phyloP scores from a whole-genome alignment of 2,329 filamentous ascomycete species.

The Mycosphaerella arachidis region DNA sequence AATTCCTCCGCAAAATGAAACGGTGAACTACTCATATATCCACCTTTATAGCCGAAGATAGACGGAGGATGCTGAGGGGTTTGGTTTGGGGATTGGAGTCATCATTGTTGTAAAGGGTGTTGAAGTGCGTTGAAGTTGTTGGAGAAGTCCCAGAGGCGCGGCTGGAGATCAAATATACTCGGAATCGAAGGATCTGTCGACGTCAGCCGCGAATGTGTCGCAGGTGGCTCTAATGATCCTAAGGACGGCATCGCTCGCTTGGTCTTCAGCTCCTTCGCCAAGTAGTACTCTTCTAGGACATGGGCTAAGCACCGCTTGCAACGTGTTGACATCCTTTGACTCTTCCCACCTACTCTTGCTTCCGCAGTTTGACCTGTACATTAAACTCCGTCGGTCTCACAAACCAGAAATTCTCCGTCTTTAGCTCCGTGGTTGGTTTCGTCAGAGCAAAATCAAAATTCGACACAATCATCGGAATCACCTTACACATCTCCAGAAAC shows the following conservation, averaged over 20 bases:
- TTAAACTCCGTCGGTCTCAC: conserved; percentile 15
- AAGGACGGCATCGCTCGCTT: neutral
- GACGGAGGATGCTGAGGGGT: conserved; percentile 20
- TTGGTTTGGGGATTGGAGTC: too few species aligned
- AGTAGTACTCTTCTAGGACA: neutral
- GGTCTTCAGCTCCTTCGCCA: neutral
- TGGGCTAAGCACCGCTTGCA: too few species aligned
- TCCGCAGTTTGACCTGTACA: conserved; percentile 9
- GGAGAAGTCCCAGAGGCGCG: too few species aligned
- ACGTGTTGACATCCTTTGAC: neutral
- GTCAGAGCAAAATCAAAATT: conserved; percentile 20
- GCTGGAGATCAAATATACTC: too few species aligned
- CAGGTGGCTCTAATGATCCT: neutral
- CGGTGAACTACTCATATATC: too few species aligned
- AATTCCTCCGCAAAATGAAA: conserved; percentile 23
- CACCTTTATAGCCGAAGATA: too few species aligned
- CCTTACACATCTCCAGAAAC: conserved; percentile 30
- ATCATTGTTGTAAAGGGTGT: too few species aligned
- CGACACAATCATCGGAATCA: conserved; percentile 29
- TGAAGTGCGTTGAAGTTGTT: too few species aligned
- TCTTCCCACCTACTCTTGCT: neutral
- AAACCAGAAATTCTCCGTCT: conserved; percentile 17
- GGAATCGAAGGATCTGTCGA: neutral
- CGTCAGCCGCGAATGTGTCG: neutral
- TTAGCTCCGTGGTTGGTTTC: neutral